phyloP scores from a whole-genome alignment of 1,139 yeast genomes.

The Protomyces pachydermus region DNA sequence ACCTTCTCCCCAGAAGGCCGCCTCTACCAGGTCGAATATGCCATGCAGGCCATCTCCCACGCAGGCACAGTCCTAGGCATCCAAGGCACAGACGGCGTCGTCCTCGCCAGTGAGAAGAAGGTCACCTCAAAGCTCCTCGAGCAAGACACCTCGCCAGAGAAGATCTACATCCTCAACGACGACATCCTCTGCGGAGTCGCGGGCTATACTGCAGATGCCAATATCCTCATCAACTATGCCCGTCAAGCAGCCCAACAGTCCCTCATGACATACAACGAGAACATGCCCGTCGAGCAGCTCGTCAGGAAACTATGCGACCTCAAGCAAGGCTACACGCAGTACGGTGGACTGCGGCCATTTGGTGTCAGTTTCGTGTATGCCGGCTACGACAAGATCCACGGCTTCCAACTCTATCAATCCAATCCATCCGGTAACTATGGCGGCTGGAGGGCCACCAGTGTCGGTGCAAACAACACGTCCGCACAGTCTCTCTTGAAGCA shows the following conservation, averaged over 20 bases:
- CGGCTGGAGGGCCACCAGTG: conserved; percentile 97
- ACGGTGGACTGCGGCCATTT: conserved; percentile 92
- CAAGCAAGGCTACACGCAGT: conserved; percentile 97
- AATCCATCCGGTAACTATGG: conserved; percentile 97
- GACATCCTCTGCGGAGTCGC: conserved; percentile 93
- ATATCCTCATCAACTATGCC: conserved; percentile 83
- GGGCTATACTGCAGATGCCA: conserved; percentile 96
- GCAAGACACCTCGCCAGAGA: conserved; percentile 90
- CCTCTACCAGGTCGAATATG: conserved; percentile 94
- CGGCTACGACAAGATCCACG: conserved; percentile 85
- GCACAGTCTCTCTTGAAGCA: conserved; percentile 94
- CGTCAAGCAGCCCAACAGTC: conserved; percentile 79
- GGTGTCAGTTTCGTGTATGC: conserved; percentile 96
- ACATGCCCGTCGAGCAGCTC: conserved; percentile 83
- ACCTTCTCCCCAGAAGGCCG: conserved; percentile 96
- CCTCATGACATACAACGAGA: conserved; percentile 78
- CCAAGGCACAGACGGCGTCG: conserved; percentile 87
- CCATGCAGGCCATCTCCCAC: conserved; percentile 93
- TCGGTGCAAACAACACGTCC: conserved; percentile 93
- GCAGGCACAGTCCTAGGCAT: conserved; percentile 98
- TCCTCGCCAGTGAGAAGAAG: conserved; percentile 92
- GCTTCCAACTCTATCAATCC: conserved; percentile 88
- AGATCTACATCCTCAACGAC: conserved; percentile 77
- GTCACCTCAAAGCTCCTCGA: conserved; percentile 87
- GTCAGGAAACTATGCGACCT: conserved; percentile 87